Base-by-base conservation (phyloP, 164 flowering plant genomes). In the Malania oleifera region DNA sequence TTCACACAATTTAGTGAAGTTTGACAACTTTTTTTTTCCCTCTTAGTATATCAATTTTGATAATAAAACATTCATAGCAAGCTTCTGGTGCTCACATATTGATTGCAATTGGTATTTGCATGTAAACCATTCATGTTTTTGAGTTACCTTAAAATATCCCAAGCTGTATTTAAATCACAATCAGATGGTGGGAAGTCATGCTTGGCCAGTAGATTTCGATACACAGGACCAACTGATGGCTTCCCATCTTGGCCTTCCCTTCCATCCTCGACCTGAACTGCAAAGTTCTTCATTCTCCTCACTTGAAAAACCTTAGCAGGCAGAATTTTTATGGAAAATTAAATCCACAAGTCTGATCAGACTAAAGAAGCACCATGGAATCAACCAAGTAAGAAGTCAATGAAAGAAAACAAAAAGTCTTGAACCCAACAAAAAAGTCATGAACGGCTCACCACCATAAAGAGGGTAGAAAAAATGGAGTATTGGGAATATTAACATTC, bases 91-190 rank as follows among this genome's bases (percentile, higher is more conserved):
- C n/a, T n/a, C n/a, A n/a, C n/a, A n/a, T n/a, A n/a, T n/a, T n/a
- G n/a, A n/a, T n/a, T n/a, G n/a, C n/a, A n/a, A 4, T 31, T 31
- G 35, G 4, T 9, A 4, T 31, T 31, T 31, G 4, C 6, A 31
- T 31, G 9, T 31, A 31, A 31, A 31, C 4, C 6, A 31, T 31
- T 7, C 34, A 44, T 44, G 31, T 2, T 6, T 17, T 4, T 4
- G 17, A 20, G 39, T n/a, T 67, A 92, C 98, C 89, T 87, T 82
- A 89, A 86, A 18, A 81, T 64, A 52, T 84, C 89, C 98, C 98
- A 92, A 37, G 86, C 29, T 25, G 95, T 80, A 19, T 54, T 26
- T 5, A 79, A 35, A 7, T 74, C 35, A 18, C 63, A 65, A 56
- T 80, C 81, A 20, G 58, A 57, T 1, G 82, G 76, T 1, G 95